Evolutionary conservation across 768 basidiomycete species (phyloP).

Genomic region (Lentinula sp.): DNA sequence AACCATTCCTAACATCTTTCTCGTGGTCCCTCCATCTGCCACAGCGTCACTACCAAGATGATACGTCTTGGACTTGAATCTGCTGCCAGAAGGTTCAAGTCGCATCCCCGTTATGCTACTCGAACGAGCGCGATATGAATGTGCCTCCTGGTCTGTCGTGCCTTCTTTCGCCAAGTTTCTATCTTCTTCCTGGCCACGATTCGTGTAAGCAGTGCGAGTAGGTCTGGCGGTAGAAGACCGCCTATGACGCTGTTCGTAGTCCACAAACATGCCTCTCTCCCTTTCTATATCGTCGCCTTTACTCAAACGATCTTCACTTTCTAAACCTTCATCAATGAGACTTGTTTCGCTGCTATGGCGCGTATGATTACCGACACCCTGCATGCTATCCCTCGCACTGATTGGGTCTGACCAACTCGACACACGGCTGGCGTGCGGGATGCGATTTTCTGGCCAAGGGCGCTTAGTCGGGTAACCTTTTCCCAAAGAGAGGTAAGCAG

Average conservation of each 20-base stretch:
- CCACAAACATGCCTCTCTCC: constrained; percentile 14
- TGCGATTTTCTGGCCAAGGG: neutral
- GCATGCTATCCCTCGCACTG: constrained; percentile 27
- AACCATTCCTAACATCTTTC: constrained; percentile 24
- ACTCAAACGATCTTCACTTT: constrained; percentile 18
- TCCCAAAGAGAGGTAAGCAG: neutral
- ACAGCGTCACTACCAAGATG: neutral
- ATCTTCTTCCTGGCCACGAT: neutral
- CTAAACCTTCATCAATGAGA: constrained; percentile 21
- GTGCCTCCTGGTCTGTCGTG: neutral
- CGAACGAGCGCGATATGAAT: neutral
- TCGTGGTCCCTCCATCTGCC: constrained; percentile 7
- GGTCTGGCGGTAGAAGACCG: neutral
- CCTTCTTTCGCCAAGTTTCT: neutral
- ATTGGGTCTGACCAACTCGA: constrained; percentile 53
- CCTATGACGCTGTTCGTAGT: constrained; percentile 18
- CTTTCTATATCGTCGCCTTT: constrained; percentile 19
- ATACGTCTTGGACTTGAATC: neutral
- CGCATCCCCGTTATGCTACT: neutral
- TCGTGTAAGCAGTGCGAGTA: neutral
- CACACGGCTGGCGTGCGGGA: constrained; percentile 28
- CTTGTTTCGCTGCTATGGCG: neutral
- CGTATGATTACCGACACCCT: neutral
- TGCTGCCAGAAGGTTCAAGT: neutral
- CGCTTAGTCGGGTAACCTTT: constrained; percentile 4